A percentile compares a stretch with the other conserved stretches of the same genome.
Evolutionary conservation across 192 early-diverging fungal genomes (phyloP).

Genomic region (Kappamyces sp.): DNA sequence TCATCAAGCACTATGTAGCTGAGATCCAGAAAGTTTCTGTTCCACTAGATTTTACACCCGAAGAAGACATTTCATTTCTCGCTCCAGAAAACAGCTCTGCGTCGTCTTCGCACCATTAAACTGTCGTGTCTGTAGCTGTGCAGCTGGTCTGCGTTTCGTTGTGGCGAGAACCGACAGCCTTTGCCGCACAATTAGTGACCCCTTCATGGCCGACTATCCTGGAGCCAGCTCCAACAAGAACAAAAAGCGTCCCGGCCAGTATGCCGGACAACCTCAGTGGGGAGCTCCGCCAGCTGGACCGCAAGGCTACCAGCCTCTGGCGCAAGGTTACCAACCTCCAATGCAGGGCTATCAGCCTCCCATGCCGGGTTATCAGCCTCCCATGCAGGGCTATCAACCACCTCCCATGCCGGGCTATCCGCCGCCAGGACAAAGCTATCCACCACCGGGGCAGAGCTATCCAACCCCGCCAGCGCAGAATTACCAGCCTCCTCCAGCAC

Average conservation of each 20-base stretch:
- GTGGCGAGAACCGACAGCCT: too few species aligned
- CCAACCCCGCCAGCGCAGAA: background rate
- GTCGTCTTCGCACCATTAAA: too few species aligned
- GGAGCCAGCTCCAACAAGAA: background rate
- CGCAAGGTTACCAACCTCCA: background rate
- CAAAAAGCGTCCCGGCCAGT: constrained; percentile 3
- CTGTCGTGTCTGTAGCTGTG: too few species aligned
- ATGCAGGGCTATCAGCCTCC: background rate
- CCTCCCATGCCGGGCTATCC: background rate
- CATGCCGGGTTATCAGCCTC: background rate
- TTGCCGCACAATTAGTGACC: too few species aligned
- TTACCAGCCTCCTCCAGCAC: constrained; percentile 1
- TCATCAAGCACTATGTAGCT: constrained; percentile 68
- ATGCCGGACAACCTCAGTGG: background rate
- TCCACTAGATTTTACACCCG: constrained; percentile 43
- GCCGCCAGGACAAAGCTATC: background rate
- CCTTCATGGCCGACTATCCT: too few species aligned
- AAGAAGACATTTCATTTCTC: constrained; percentile 14
- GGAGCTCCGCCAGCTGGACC: background rate
- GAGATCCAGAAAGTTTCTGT: constrained; percentile 65
- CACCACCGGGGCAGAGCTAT: background rate
- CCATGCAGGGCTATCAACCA: background rate
- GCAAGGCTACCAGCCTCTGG: background rate
- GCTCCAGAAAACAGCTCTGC: background rate
- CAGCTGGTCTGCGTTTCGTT: too few species aligned